Evolutionary conservation across 176 grass and related monocot genomes (phyloP).

Genomic region (Avena atlantica): DNA sequence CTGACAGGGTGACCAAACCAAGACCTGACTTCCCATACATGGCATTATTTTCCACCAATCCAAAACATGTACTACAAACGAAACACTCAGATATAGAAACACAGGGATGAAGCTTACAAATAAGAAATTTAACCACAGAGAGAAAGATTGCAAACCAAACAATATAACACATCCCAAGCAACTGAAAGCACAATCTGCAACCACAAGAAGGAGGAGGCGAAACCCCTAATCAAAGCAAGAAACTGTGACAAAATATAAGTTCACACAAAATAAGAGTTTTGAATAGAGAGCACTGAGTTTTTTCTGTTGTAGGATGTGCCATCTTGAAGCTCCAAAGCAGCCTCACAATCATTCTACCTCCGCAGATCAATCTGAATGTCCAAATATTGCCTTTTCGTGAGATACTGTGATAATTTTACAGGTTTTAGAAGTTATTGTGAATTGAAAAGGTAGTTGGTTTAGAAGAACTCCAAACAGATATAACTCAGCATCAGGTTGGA

Average conservation of each 20-base stretch:
- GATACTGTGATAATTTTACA: background rate
- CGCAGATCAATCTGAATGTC: slow-evolving; percentile 5
- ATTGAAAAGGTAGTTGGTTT: background rate
- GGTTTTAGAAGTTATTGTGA: background rate
- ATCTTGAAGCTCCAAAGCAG: background rate
- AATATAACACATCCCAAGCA: background rate
- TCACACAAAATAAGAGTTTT: background rate
- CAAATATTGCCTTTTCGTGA: background rate
- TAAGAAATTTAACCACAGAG: background rate
- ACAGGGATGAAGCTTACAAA: background rate
- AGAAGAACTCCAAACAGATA: background rate
- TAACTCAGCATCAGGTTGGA: background rate
- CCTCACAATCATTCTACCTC: background rate
- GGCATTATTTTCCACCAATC: background rate
- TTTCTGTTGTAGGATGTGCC: background rate
- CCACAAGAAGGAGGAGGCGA: background rate
- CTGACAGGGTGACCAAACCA: background rate
- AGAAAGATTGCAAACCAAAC: background rate
- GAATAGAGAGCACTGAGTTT: background rate
- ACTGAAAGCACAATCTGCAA: background rate
- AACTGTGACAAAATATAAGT: background rate
- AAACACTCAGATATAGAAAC: background rate
- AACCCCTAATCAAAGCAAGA: background rate
- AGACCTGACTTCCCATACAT: background rate
- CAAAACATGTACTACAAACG: background rate